phyloP scores from a whole-genome alignment of 139 green algal species.

The Micractinium sp. region DNA sequence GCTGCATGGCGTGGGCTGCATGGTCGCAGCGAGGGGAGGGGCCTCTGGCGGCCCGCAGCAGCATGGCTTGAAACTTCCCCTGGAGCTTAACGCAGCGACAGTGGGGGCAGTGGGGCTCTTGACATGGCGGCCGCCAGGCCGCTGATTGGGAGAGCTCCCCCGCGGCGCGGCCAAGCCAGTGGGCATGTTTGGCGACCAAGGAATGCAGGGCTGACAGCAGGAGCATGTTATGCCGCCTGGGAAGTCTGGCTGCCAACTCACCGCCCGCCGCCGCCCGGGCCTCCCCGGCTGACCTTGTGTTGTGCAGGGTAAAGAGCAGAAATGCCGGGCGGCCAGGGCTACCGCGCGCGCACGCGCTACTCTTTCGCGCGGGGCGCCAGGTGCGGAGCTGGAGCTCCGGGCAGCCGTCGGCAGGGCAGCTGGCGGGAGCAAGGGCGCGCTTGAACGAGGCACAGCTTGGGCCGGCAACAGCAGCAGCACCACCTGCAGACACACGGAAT shows the following conservation, averaged over 20 bases:
- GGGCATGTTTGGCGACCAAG: not conserved
- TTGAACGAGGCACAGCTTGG: no score
- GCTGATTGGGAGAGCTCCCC: not conserved
- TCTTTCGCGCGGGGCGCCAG: constrained; percentile 85
- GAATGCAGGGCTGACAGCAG: not conserved
- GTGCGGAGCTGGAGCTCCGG: not conserved
- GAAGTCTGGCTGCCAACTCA: no score
- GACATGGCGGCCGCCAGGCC: not conserved
- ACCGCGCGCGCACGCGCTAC: constrained; percentile 87
- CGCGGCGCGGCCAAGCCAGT: not conserved
- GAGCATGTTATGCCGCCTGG: no score
- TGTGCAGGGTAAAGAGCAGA: constrained; percentile 25
- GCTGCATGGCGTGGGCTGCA: not conserved
- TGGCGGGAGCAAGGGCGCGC: not conserved
- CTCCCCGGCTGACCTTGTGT: not conserved
- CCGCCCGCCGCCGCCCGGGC: not conserved
- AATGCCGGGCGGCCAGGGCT: constrained; percentile 81
- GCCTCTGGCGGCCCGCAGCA: not conserved
- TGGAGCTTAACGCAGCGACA: not conserved
- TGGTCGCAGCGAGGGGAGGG: not conserved
- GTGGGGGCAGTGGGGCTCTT: not conserved
- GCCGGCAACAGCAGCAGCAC: not conserved
- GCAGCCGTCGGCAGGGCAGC: not conserved
- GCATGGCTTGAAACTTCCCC: not conserved
- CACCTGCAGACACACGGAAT: not conserved